These are phyloP conservation scores for Drechslerella dactyloides DNA, from an alignment of 2,329 filamentous ascomycete species.

Conservation along the genomic window DNA sequence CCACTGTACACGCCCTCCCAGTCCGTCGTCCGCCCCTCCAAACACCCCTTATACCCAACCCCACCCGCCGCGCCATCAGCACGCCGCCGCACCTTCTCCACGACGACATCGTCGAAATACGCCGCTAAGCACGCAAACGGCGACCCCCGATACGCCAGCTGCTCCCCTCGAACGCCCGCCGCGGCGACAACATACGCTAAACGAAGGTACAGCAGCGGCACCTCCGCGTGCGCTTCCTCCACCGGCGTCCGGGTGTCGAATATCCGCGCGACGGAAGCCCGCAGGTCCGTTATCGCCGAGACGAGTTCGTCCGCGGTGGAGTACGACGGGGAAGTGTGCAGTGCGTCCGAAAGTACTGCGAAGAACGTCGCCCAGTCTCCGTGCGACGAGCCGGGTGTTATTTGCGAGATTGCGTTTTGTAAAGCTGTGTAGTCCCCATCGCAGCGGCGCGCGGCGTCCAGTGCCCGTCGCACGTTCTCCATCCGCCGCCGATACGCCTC, in stretches of 20 bases:
- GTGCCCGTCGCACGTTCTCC: slow-evolving; percentile 28
- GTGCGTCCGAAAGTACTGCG: background rate
- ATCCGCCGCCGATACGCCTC: background rate
- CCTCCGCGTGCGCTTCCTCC: slow-evolving; percentile 9
- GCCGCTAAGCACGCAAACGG: slow-evolving; percentile 11
- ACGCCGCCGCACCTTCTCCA: slow-evolving; percentile 21
- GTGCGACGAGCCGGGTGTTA: background rate
- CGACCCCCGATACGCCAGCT: slow-evolving; percentile 12
- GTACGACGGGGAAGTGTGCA: background rate
- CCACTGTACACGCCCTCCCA: slow-evolving; percentile 35
- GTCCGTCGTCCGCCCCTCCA: slow-evolving; percentile 33
- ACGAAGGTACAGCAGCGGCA: slow-evolving; percentile 28
- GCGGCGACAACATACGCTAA: slow-evolving; percentile 18
- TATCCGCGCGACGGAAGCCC: slow-evolving; percentile 9
- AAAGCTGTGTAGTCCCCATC: slow-evolving; percentile 36
- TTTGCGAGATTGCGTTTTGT: slow-evolving; percentile 4
- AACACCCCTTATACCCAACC: background rate
- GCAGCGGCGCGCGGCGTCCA: slow-evolving; percentile 30
- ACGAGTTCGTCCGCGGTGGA: background rate
- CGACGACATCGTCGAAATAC: slow-evolving; percentile 32
- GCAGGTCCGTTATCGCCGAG: slow-evolving; percentile 8
- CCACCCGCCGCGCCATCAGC: no score
- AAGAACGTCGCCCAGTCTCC: slow-evolving; percentile 28
- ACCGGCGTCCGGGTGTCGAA: background rate
- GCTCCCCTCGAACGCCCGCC: slow-evolving; percentile 3